phyloP scores from a whole-genome alignment of 805 yeast species.

The Candida piceae region DNA sequence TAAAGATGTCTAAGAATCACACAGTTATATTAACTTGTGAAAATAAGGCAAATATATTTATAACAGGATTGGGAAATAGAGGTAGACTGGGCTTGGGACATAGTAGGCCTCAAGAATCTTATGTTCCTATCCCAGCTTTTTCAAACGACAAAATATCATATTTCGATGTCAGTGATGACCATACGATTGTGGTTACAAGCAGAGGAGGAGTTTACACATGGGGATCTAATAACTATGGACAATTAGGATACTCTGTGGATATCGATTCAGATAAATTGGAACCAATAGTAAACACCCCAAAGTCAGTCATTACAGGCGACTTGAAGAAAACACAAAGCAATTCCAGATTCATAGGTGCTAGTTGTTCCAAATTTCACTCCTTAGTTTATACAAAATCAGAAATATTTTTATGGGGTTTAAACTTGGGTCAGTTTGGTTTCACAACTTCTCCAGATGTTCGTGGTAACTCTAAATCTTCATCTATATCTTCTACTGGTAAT shows the following conservation, averaged over 20 bases:
- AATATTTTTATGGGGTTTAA: conserved; percentile 69
- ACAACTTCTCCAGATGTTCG: conserved; percentile 7
- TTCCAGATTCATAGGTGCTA: conserved; percentile 35
- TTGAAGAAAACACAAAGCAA: conserved; percentile 28
- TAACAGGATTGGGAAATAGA: conserved; percentile 63
- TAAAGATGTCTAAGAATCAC: conserved; percentile 61
- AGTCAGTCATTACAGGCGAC: conserved; percentile 37
- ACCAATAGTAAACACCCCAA: conserved; percentile 32
- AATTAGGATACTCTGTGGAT: conserved; percentile 50
- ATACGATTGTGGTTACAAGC: conserved; percentile 52
- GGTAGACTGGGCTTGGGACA: conserved; percentile 67
- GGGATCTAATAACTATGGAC: conserved; percentile 72
- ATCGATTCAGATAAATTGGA: conserved; percentile 21
- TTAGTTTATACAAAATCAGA: conserved; percentile 48
- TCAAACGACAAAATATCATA: conserved; percentile 26
- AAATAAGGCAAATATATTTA: conserved; percentile 39
- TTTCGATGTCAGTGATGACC: conserved; percentile 59
- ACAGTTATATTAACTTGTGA: conserved; percentile 54
- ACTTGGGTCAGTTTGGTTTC: conserved; percentile 77
- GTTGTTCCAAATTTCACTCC: conserved; percentile 68
- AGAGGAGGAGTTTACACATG: conserved; percentile 61
- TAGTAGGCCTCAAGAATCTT: conserved; percentile 36
- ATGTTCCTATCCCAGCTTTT: conserved; percentile 37
- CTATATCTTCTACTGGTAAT: conserved; percentile 5
- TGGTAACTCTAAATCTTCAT: conserved; percentile 15